Conservation (phyloP, 1,284 basidiomycete species). For the Boletus sp. region DNA sequence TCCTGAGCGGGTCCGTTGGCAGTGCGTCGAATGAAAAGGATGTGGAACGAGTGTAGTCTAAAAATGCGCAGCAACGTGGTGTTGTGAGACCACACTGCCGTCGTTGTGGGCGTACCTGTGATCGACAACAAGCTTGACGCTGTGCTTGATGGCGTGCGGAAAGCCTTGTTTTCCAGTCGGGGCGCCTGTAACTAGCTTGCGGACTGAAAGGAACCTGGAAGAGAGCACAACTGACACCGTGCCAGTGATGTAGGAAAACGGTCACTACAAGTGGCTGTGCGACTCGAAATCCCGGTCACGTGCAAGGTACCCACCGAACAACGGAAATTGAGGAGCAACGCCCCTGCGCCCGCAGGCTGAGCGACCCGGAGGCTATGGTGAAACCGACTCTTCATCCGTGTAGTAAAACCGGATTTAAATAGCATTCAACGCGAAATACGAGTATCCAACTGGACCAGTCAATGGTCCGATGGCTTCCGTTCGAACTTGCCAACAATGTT, state of each 20-base stretch:
- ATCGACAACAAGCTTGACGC: constrained; percentile 3
- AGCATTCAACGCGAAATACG: background rate
- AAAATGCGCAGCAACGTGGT: constrained; percentile 23
- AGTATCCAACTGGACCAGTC: background rate
- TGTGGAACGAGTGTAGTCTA: constrained; percentile 22
- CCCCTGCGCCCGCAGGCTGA: too few relatives aligned
- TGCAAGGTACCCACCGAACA: constrained; percentile 6
- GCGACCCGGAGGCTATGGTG: background rate
- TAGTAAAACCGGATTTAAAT: background rate
- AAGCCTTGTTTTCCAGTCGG: background rate
- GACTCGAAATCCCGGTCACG: constrained; percentile 19
- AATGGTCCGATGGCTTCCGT: background rate
- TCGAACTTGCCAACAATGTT: constrained; percentile 5
- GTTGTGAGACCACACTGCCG: constrained; percentile 16
- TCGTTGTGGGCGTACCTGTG: constrained; percentile 9
- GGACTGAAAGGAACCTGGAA: constrained; percentile 8
- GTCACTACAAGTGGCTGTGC: constrained; percentile 26
- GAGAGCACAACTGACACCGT: constrained; percentile 5
- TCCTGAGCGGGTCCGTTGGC: constrained; percentile 13
- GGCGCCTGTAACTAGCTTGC: constrained; percentile 3
- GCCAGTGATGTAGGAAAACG: constrained; percentile 11
- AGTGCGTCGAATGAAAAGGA: constrained; percentile 5
- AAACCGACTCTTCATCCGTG: too few relatives aligned
- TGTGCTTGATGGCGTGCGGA: constrained; percentile 5
- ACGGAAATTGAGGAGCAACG: constrained; percentile 5